Evolutionary conservation across 306 rosid species (phyloP).

Genomic region (Hylodesmum podocarpum): DNA sequence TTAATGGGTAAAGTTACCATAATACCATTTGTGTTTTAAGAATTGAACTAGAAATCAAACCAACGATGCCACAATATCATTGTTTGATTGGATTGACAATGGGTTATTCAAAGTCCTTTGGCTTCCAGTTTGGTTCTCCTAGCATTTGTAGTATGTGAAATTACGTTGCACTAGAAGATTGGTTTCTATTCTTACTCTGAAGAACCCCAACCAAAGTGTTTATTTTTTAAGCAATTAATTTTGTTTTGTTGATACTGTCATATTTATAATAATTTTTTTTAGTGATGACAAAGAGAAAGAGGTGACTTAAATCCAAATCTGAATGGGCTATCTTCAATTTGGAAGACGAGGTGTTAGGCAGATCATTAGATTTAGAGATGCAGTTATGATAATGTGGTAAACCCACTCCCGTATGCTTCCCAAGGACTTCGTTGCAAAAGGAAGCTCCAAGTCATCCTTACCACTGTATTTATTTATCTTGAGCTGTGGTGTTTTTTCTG

Average conservation of each 20-base stretch:
- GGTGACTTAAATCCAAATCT: conserved; percentile 31
- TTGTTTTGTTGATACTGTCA: neutral
- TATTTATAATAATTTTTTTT: neutral
- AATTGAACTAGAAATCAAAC: neutral
- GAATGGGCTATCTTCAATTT: conserved; percentile 49
- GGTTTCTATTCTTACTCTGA: neutral
- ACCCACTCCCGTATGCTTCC: conserved; percentile 60
- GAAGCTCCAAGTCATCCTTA: conserved; percentile 80
- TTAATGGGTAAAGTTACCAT: neutral
- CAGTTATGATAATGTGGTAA: conserved; percentile 51
- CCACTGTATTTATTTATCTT: conserved; percentile 48
- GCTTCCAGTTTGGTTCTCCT: neutral
- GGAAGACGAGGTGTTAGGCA: conserved; percentile 65
- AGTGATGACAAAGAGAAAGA: neutral
- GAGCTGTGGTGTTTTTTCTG: neutral
- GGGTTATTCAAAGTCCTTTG: neutral
- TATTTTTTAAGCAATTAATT: neutral
- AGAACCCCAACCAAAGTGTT: neutral
- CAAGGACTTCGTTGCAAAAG: conserved; percentile 75
- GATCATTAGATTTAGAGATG: conserved; percentile 47
- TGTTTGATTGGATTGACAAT: neutral
- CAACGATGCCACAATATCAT: neutral
- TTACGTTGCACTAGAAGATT: neutral
- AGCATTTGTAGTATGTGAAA: neutral
- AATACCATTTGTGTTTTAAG: neutral